Evolutionary conservation across 129 eudicot species (phyloP).

Genomic region (Chrysanthemum lavandulifolium): DNA sequence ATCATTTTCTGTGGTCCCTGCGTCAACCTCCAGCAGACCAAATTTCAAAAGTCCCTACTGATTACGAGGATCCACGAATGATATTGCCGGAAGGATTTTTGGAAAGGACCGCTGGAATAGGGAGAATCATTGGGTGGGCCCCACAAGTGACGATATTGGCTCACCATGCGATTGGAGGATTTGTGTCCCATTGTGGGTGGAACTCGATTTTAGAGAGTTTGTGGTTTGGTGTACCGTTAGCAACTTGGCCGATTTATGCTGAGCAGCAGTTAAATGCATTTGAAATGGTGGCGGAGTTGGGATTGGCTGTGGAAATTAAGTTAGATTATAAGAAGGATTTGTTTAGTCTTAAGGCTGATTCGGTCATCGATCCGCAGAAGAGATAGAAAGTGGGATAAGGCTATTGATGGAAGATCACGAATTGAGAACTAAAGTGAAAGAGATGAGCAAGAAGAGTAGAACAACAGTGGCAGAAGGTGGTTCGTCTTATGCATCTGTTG

Average conservation of each 20-base stretch:
- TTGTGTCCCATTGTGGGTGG: too few relatives aligned
- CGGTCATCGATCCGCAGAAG: background rate
- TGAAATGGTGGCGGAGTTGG: conserved; percentile 26
- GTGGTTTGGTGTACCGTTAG: conserved; percentile 49
- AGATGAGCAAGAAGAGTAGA: conserved; percentile 11
- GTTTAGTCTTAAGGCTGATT: background rate
- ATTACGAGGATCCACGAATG: conserved; percentile 25
- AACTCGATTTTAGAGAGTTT: conserved; percentile 57
- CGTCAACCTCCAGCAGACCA: conserved; percentile 11
- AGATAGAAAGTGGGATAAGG: conserved; percentile 15
- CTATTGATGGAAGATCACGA: conserved; percentile 12
- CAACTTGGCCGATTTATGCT: conserved; percentile 40
- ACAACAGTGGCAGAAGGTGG: conserved; percentile 4
- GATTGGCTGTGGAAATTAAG: conserved; percentile 13
- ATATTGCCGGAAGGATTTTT: conserved; percentile 46
- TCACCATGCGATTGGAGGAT: conserved; percentile 52
- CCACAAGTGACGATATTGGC: conserved; percentile 49
- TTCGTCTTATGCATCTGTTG: conserved; percentile 22
- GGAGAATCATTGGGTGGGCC: conserved; percentile 62
- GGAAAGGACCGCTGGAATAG: conserved; percentile 41
- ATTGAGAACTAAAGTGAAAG: conserved; percentile 16
- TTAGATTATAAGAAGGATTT: conserved; percentile 8
- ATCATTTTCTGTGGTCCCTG: conserved; percentile 21
- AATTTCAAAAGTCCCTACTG: background rate
- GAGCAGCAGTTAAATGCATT: conserved; percentile 52